A percentile compares a stretch with the other conserved stretches of the same genome.
Evolutionary conservation across 2,329 filamentous ascomycete species (phyloP).

Genomic region (Cladophialophora carrionii): DNA sequence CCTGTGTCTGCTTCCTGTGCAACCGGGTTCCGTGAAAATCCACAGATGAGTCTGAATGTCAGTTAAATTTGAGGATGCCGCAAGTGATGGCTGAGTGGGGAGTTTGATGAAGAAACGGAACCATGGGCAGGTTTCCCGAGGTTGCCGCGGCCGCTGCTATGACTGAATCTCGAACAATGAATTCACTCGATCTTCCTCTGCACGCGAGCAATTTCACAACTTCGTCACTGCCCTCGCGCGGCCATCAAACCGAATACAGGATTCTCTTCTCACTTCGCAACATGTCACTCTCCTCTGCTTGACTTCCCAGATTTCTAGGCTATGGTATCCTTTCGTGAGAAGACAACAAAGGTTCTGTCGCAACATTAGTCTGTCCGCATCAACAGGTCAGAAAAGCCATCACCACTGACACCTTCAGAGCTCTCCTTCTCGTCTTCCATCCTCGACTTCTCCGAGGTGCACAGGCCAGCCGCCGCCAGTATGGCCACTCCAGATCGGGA

Average conservation of each 20-base stretch:
- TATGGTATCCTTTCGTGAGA: neutral
- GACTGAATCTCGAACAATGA: conserved; percentile 9
- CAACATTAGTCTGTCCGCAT: neutral
- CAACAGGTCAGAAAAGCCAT: conserved; percentile 5
- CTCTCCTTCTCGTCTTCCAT: neutral
- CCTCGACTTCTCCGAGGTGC: neutral
- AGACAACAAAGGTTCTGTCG: neutral
- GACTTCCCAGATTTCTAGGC: neutral
- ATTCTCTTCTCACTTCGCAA: neutral
- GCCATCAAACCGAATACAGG: neutral
- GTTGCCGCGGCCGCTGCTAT: neutral
- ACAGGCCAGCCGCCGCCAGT: conserved; percentile 6
- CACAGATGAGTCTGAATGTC: no score
- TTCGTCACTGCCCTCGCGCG: no score
- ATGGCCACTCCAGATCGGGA: conserved; percentile 27
- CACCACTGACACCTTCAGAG: conserved; percentile 17
- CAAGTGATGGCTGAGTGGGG: neutral
- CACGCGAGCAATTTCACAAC: conserved; percentile 7
- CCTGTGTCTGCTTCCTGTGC: neutral
- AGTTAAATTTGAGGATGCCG: neutral
- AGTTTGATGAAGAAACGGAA: neutral
- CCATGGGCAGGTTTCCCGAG: neutral
- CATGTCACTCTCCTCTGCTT: neutral
- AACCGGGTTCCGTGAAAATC: neutral
- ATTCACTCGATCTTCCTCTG: neutral